phyloP scores from a whole-genome alignment of 768 basidiomycete species.

The Collybia sp. region DNA sequence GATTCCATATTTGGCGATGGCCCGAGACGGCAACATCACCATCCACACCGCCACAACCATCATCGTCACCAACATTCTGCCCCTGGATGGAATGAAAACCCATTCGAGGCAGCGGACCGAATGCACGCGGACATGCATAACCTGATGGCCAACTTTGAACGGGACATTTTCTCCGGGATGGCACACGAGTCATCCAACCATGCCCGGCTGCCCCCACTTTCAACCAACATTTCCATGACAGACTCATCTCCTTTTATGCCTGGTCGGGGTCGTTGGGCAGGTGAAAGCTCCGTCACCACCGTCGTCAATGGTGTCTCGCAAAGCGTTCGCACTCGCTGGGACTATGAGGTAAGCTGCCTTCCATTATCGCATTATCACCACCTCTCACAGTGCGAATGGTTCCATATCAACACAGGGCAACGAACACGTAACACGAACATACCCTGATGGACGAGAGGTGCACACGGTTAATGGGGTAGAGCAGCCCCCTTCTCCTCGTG shows the following conservation, averaged over 20 bases:
- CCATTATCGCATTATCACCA: too few species aligned
- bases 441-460: constrained; percentile 62
- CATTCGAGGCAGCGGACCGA: constrained; percentile 27
- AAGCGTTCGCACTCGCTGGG: constrained; percentile 47
- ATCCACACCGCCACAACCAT: constrained; percentile 19
- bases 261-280: constrained; percentile 34
- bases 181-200: constrained; percentile 16
- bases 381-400: too few species aligned
- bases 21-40: constrained; percentile 16
- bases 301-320: constrained; percentile 68
- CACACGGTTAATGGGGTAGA: constrained; percentile 67
- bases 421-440: constrained; percentile 63
- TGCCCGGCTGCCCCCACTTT: constrained; percentile 10
- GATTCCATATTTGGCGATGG: constrained; percentile 62
- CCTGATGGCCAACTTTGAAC: constrained; percentile 26
- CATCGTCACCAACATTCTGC: constrained; percentile 16
- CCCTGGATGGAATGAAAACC: constrained; percentile 16
- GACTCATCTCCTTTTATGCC: constrained; percentile 21
- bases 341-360: constrained; percentile 47
- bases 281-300: constrained; percentile 52
- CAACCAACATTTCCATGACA: constrained; percentile 19
- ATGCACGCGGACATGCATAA: constrained; percentile 26
- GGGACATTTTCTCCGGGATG: constrained; percentile 22
- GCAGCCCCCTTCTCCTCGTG: constrained; percentile 25
- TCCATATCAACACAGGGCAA: constrained; percentile 48